These are phyloP conservation scores for Gracilaria gracilis DNA, from an alignment of 23 red algal genomes.

Conservation along the genomic window DNA sequence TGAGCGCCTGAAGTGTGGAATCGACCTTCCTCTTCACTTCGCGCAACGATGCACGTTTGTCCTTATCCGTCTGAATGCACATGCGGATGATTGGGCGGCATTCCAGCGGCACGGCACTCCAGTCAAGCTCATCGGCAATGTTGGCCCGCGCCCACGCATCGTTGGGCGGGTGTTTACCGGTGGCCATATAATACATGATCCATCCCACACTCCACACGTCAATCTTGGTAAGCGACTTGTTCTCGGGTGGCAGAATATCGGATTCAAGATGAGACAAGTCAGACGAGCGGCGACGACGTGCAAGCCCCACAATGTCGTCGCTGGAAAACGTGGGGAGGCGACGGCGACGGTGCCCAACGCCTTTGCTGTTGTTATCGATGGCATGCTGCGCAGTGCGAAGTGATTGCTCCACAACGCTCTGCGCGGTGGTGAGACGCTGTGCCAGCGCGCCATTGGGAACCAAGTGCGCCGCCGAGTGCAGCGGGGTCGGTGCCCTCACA, in stretches of 20 bases:
- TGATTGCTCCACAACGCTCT: conserved; percentile 30
- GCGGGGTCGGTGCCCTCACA: neutral
- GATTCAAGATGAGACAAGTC: conserved; percentile 14
- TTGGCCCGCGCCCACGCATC: conserved; percentile 45
- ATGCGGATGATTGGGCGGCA: conserved; percentile 41
- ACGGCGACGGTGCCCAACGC: neutral
- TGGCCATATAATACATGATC: conserved; percentile 71
- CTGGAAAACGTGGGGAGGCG: conserved; percentile 23
- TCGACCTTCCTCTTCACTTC: conserved; percentile 63
- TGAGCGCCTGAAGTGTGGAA: conserved; percentile 46
- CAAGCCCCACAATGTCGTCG: conserved; percentile 10
- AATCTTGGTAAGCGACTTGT: conserved; percentile 23
- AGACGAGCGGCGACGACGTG: conserved; percentile 20
- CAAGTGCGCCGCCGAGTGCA: conserved; percentile 28
- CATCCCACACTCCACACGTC: conserved; percentile 71
- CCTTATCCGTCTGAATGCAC: conserved; percentile 41
- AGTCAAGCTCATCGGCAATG: conserved; percentile 31
- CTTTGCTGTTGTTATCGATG: conserved; percentile 10
- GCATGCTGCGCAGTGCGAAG: conserved; percentile 23
- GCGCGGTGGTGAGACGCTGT: conserved; percentile 8
- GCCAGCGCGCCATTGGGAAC: conserved; percentile 28
- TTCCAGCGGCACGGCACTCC: conserved; percentile 13
- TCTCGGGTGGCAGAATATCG: neutral
- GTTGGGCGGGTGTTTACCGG: conserved; percentile 45
- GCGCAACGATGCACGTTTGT: conserved; percentile 34